Base-by-base conservation (phyloP, 768 basidiomycete species). In the Rossbeevera mucosa region DNA sequence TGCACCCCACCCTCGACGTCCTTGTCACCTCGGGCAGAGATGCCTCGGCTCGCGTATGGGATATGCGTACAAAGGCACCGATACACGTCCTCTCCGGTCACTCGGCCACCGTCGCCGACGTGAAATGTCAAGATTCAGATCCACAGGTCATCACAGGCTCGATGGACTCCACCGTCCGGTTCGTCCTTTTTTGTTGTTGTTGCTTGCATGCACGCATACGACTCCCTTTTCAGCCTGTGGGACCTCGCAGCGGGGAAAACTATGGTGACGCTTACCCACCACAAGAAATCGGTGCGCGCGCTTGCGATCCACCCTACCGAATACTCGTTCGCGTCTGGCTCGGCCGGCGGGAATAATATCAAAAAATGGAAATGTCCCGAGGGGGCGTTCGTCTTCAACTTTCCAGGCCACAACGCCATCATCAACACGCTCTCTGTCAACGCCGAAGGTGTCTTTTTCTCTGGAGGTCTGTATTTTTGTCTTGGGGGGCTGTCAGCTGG, bases 291-390 rank as follows among this genome's bases (percentile, higher is more conserved):
- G 13, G 93, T 99, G 2, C 85, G 96, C 52, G 84, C 95, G 0
- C 78, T 99, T 44, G 89, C 95, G 5, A 85, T 99, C 50, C 94
- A 97, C 66, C 95, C 95, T 1, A 92, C 91, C 4, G 96, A 98
- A 63, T 98, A 94, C 74, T 89, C 88, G 28, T 99, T 99, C 64
- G 96, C 94, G 2, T 88, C 87, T 3, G 96, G 90, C 45, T 94
- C 91, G 22, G 90, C 95, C 0, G 96, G 96, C n/a, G 96, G 94
- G 0, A 97, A 97, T 76, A 98, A 98, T 70, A 97, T 99, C 75
- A 99, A 99, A 67, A 98, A 98, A 69, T 99, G 95, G 95, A 96
- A 95, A 63, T 97, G 93, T 61, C 96, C 96, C 5, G 92, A 97
- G 57, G 96, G 96, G 43, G 70, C 82, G 2, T 98, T 99, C 58